Evolutionary conservation across 352 stramenopile genomes (phyloP), one percentile per base, ranked within the genome.

Genomic region (Saprolegnia diclina): DNA sequence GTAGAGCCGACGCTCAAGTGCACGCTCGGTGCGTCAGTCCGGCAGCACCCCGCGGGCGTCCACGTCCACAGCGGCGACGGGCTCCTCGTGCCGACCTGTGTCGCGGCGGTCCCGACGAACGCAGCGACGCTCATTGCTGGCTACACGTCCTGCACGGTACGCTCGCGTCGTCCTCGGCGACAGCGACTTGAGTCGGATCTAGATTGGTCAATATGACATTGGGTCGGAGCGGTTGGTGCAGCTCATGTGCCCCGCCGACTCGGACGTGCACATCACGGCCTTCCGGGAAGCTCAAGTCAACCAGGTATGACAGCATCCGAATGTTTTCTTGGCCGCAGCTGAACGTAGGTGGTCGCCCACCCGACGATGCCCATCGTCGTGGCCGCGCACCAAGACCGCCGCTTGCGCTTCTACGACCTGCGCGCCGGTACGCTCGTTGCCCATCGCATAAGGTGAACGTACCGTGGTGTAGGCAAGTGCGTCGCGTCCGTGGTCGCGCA

Each of bases 381-480:
- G 71, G 87, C 81, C 54, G 87, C 82, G 6, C 87, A 95, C 53
- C 82, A 91, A 71, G 87, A 95, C 67, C 72, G 77, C 29, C 91
- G 91, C 72, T 86, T 95, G 52, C 82, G 87, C 29, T 80, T 95
- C 77, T 95, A 94, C 70, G 87, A 95, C 74, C 83, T 95, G 74
- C 87, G 87, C 57, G 83, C 82, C 73, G 79, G 80, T 87, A 68
- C 18, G 65, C 65, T 9, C 26, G 6, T 69, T 5, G 9, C 11
- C 57, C 0, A 3, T 54, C 44, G 35, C 21, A 4, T 18, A 32
- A 64, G n/a, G 26, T 29, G 35, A 6, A 19, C 44, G 22, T n/a
- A 24, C 11, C 29, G 21, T 54, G 2, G 5, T 68, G 19, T 46
- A 84, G 87, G 85, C 32, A 84, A 95, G 52, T 92, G 87, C 73